Base-by-base conservation (phyloP, 495 filamentous ascomycete species). In the Aspergillus cavernicola region DNA sequence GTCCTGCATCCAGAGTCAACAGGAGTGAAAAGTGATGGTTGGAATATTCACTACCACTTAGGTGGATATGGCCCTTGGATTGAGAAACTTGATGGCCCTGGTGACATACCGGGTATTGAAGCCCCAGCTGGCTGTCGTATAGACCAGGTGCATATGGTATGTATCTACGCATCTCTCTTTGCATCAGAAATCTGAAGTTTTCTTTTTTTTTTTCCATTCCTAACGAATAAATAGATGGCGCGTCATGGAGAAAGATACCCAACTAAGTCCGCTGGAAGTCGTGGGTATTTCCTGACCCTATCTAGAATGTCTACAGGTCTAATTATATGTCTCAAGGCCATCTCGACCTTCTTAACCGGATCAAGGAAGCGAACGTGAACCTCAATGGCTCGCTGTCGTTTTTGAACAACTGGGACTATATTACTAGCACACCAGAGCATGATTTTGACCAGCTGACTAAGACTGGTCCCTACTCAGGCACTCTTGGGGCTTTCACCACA, bases 41-140 rank as follows among this genome's bases (percentile, higher is more conserved):
- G 81, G 81, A 77, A 82, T 57, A 57, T 83, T 38, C 65, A 80
- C 19, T 74, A 82, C 49, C 77, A 84, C 59, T 64, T 82, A 6
- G 81, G 81, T 9, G 80, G 81, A 5, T 80, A 80, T 62, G 77
- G 81, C 1, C 81, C 81, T 9, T 84, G 80, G 81, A 67, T 85
- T 38, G 70, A 79, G 57, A 82, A 79, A 50, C 49, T 69, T 13
- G 69, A 73, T 45, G 71, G 65, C 20, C 62, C 69, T 9, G 61
- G 64, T 4, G 24, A 28, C 9, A 28, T 28, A 22, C 51, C 45
- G 33, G 73, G 66, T 1, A 70, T 81, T 47, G 68, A 64, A 9
- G 59, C 68, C 13, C 79, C 80, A 1, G 58, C 68, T 28, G 71
- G 73, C 8, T 85, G 81, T 49, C 56, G 54, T 18, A 66, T 83